Conservation (phyloP, 2,329 filamentous ascomycete species). For the Biscogniauxia mediterranea region DNA sequence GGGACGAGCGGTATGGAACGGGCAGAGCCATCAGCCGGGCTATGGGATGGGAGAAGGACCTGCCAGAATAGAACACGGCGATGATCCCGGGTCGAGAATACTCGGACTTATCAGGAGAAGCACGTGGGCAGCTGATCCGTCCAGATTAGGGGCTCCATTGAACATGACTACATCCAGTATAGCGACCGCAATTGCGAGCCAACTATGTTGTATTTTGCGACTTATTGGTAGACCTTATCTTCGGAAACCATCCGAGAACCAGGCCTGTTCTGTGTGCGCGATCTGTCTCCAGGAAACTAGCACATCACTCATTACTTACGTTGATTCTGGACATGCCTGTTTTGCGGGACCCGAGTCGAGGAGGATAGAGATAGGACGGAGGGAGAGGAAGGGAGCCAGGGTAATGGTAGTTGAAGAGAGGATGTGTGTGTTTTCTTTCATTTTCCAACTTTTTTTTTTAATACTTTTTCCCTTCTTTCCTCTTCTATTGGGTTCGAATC, state of each 20-base stretch:
- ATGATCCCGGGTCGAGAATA: background rate
- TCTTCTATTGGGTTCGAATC: too few species aligned
- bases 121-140: background rate
- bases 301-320: conserved; percentile 9
- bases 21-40: conserved; percentile 14
- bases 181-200: conserved; percentile 6
- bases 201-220: conserved; percentile 5
- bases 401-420: too few species aligned
- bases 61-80: background rate
- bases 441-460: too few species aligned
- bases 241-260: conserved; percentile 1
- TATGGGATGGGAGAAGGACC: conserved; percentile 3
- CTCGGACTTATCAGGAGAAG: background rate
- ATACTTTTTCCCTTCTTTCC: too few species aligned
- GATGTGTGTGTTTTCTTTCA: too few species aligned
- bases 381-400: too few species aligned
- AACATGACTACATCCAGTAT: background rate
- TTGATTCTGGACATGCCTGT: background rate
- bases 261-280: conserved; percentile 3
- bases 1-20: conserved; percentile 20
- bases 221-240: conserved; percentile 7
- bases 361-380: background rate
- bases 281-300: conserved; percentile 16
- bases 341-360: background rate
- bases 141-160: background rate